Evolutionary conservation across 768 basidiomycete species (phyloP).

Genomic region (Pulveroboletus sp.): DNA sequence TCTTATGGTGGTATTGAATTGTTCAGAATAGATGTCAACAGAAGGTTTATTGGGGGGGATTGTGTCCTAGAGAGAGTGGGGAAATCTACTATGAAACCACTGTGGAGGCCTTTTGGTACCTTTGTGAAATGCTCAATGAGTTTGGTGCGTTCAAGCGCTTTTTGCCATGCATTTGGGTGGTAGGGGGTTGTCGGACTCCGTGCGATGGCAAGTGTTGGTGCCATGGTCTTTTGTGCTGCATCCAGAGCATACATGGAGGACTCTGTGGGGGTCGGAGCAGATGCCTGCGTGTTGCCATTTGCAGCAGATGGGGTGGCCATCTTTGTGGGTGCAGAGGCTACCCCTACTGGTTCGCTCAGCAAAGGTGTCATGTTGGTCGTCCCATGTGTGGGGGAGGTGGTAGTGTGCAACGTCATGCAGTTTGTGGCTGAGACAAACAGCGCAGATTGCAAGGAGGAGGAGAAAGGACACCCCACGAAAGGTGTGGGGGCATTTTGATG

Average conservation of each 20-base stretch:
- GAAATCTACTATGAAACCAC: constrained; percentile 10
- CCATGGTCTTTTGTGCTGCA: constrained; percentile 1
- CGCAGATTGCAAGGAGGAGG: constrained; percentile 16
- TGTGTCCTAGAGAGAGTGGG: neutral
- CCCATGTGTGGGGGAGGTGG: constrained; percentile 16
- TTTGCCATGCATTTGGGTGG: constrained; percentile 2
- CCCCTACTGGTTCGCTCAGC: neutral
- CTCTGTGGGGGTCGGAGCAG: neutral
- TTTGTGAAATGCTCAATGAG: neutral
- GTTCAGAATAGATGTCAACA: neutral
- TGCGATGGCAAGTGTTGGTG: constrained; percentile 5
- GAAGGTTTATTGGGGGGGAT: constrained; percentile 11
- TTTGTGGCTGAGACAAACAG: constrained; percentile 34
- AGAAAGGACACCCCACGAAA: neutral
- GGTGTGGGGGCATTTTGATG: too few relatives aligned
- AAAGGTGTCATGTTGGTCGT: constrained; percentile 10
- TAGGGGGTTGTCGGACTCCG: constrained; percentile 9
- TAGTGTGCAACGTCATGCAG: constrained; percentile 25
- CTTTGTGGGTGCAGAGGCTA: constrained; percentile 15
- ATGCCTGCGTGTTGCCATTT: constrained; percentile 3
- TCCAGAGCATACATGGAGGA: constrained; percentile 10
- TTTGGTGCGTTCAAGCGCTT: neutral
- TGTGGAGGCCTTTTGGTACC: neutral
- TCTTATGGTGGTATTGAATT: too few relatives aligned
- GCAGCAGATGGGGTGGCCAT: neutral